These are phyloP conservation scores for Stagonosporopsis tanaceti DNA, from an alignment of 2,329 filamentous ascomycete species.

Conservation along the genomic window DNA sequence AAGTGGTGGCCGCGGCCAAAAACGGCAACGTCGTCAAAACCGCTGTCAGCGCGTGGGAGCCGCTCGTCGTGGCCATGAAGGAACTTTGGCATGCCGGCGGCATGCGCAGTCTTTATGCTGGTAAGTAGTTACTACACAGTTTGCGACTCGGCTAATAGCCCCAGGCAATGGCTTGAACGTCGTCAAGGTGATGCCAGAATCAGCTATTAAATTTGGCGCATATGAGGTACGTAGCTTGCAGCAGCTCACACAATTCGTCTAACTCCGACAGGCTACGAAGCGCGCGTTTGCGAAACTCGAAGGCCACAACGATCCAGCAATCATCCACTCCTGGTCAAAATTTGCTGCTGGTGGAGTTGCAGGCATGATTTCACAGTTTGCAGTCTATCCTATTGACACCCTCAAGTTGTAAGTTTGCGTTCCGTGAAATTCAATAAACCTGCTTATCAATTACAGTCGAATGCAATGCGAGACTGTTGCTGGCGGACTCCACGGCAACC, in stretches of 20 bases:
- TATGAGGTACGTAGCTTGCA: conserved; percentile 71
- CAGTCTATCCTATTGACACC: conserved; percentile 92
- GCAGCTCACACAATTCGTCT: conserved; percentile 4
- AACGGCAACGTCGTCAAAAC: conserved; percentile 72
- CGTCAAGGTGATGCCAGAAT: conserved; percentile 98
- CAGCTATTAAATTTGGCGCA: conserved; percentile 96
- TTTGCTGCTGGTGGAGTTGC: conserved; percentile 90
- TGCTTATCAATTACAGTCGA: conserved; percentile 54
- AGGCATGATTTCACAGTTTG: conserved; percentile 92
- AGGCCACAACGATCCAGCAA: conserved; percentile 82
- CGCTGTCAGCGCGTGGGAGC: conserved; percentile 70
- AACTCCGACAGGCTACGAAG: conserved; percentile 73
- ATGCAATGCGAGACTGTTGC: conserved; percentile 95
- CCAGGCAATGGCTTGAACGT: conserved; percentile 95
- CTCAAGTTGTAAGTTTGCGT: conserved; percentile 69
- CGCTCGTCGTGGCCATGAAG: conserved; percentile 75
- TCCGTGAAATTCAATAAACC: not conserved
- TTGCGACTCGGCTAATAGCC: conserved; percentile 15
- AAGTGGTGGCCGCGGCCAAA: conserved; percentile 71
- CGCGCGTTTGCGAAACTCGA: conserved; percentile 84
- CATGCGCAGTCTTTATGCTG: conserved; percentile 88
- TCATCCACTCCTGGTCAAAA: conserved; percentile 83
- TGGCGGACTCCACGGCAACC: conserved; percentile 83
- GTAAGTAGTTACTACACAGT: conserved; percentile 58
- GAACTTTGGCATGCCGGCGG: conserved; percentile 88